phyloP scores from a whole-genome alignment of 192 early-diverging fungal species.

The Coemansia sp. region DNA sequence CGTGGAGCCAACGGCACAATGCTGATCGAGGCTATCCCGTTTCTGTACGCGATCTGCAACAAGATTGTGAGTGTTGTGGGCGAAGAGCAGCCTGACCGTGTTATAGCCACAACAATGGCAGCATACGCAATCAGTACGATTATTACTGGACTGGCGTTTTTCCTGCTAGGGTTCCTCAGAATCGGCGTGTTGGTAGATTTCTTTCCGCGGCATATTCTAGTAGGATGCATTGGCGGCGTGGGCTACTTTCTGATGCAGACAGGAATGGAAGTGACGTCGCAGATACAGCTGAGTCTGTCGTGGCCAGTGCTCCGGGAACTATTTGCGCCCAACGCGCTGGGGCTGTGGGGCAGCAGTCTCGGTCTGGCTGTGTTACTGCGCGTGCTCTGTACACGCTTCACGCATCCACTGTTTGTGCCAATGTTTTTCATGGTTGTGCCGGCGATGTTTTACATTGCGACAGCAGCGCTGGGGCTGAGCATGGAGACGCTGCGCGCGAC shows the following conservation, averaged over 20 bases:
- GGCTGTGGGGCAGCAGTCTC: slow-evolving; percentile 78
- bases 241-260: slow-evolving; percentile 93
- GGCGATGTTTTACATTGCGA: slow-evolving; percentile 67
- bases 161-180: slow-evolving; percentile 78
- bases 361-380: slow-evolving; percentile 69
- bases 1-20: slow-evolving; percentile 89
- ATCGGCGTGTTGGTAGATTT: slow-evolving; percentile 76
- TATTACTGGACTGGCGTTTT: slow-evolving; percentile 84
- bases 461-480: slow-evolving; percentile 58
- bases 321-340: slow-evolving; percentile 64
- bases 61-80: slow-evolving; percentile 62
- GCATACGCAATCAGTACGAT: slow-evolving; percentile 85
- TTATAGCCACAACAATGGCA: slow-evolving; percentile 87
- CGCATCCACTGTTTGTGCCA: slow-evolving; percentile 85
- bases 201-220: slow-evolving; percentile 89
- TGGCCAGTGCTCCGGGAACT: slow-evolving; percentile 61
- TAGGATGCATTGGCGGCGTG: slow-evolving; percentile 93
- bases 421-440: slow-evolving; percentile 85
- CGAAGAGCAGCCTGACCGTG: slow-evolving; percentile 58
- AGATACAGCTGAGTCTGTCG: slow-evolving; percentile 60
- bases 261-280: slow-evolving; percentile 82
- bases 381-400: slow-evolving; percentile 60
- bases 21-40: slow-evolving; percentile 86
- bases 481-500: slow-evolving; percentile 64
- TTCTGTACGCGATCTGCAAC: slow-evolving; percentile 78